These are phyloP conservation scores for Lyophyllum atratum DNA, from an alignment of 768 basidiomycete genomes.

Conservation along the genomic window DNA sequence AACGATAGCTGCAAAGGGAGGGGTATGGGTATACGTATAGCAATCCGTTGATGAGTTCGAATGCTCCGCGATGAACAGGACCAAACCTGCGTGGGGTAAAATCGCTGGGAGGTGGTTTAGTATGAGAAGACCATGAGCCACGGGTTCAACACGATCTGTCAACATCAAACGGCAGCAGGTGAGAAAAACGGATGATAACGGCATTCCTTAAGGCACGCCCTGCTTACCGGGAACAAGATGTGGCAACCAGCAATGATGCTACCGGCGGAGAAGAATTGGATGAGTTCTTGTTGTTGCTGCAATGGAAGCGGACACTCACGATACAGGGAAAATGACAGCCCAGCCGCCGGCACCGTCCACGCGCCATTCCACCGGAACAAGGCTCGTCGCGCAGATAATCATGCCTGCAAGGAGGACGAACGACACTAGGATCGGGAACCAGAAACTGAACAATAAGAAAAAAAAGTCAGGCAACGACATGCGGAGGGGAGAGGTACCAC, in stretches of 20 bases:
- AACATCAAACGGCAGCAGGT: not conserved
- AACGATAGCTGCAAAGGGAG: not conserved
- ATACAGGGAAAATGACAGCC: conserved; percentile 78
- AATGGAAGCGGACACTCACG: conserved; percentile 30
- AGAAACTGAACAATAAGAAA: conserved; percentile 44
- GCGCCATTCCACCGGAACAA: conserved; percentile 61
- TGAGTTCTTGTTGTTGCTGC: not conserved
- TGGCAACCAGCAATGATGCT: conserved; percentile 68
- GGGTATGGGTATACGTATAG: not conserved
- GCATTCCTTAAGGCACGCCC: not conserved
- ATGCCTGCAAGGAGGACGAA: conserved; percentile 60
- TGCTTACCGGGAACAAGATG: conserved; percentile 68
- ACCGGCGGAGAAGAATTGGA: conserved; percentile 23
- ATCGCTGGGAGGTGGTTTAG: conserved; percentile 21
- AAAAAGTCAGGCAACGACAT: conserved; percentile 34
- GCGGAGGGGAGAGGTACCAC: conserved; percentile 27
- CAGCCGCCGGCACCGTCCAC: conserved; percentile 51
- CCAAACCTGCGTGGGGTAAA: too few species aligned
- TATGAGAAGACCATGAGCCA: conserved; percentile 73
- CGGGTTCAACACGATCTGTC: conserved; percentile 45
- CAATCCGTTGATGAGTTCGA: not conserved
- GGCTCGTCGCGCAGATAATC: conserved; percentile 47
- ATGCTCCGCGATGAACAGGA: not conserved
- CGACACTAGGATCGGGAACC: conserved; percentile 55
- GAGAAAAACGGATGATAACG: conserved; percentile 1